These are phyloP conservation scores for Ophiostoma quercus DNA, from an alignment of 2,329 filamentous ascomycete species.

Conservation along the genomic window DNA sequence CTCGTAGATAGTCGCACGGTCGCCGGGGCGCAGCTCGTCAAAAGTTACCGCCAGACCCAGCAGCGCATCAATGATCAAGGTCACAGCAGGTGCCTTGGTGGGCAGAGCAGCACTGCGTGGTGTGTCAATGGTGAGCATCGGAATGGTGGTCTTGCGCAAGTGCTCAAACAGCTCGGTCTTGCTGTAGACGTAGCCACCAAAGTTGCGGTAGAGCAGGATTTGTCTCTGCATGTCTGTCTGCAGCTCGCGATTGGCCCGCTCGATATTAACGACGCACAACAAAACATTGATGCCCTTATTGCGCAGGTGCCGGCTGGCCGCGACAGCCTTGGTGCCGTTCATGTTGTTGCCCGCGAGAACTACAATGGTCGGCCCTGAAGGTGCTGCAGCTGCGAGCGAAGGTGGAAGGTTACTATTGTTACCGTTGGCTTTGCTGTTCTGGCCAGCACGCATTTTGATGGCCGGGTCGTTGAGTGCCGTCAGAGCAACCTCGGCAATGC, in stretches of 20 bases:
- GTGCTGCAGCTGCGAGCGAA: neutral
- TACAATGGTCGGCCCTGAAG: conserved; percentile 46
- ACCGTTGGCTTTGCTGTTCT: conserved; percentile 19
- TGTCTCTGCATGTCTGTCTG: conserved; percentile 77
- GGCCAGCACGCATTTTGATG: conserved; percentile 50
- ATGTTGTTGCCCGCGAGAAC: conserved; percentile 95
- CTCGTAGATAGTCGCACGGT: conserved; percentile 79
- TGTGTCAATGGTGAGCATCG: conserved; percentile 36
- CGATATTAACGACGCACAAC: conserved; percentile 77
- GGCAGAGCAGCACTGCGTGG: conserved; percentile 25
- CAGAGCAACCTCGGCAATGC: conserved; percentile 79
- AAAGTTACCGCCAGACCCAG: conserved; percentile 83
- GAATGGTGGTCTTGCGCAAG: conserved; percentile 44
- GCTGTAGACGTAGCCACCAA: conserved; percentile 66
- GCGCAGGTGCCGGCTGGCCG: conserved; percentile 78
- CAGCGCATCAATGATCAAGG: conserved; percentile 82
- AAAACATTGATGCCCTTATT: conserved; percentile 78
- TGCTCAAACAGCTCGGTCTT: conserved; percentile 59
- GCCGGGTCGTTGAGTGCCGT: conserved; percentile 60
- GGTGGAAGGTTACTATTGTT: neutral
- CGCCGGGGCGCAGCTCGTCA: conserved; percentile 75
- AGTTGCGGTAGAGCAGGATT: conserved; percentile 74
- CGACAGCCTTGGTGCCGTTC: conserved; percentile 76
- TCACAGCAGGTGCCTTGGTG: conserved; percentile 56
- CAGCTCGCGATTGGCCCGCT: conserved; percentile 72